These are phyloP conservation scores for Rhizophagus clarus DNA, from an alignment of 192 early-diverging fungal species.

Conservation along the genomic window DNA sequence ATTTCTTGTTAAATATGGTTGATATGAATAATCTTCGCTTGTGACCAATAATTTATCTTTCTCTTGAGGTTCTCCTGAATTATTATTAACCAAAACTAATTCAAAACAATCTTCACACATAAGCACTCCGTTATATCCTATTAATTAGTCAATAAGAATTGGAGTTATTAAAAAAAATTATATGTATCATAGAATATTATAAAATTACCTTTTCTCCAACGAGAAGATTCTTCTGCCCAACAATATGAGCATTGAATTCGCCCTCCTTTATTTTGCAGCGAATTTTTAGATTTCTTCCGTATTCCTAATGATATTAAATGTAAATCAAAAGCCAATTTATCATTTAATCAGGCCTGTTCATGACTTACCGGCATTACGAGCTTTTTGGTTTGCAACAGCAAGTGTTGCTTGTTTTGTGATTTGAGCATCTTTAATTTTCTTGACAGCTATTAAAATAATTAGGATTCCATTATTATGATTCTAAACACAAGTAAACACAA, in stretches of 20 bases:
- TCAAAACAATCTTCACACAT: slow-evolving; percentile 73
- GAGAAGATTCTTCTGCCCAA: slow-evolving; percentile 54
- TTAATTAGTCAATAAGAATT: background rate
- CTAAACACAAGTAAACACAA: slow-evolving; percentile 7
- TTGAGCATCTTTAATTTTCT: slow-evolving; percentile 48
- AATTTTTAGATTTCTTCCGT: slow-evolving; percentile 23
- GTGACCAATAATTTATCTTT: slow-evolving; percentile 54
- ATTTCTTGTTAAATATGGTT: slow-evolving; percentile 65
- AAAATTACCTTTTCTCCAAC: slow-evolving; percentile 62
- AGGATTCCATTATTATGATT: background rate
- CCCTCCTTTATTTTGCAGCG: slow-evolving; percentile 6
- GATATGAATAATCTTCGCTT: slow-evolving; percentile 68
- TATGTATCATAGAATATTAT: background rate
- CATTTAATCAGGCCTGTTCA: background rate
- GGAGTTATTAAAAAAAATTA: background rate
- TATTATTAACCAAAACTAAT: slow-evolving; percentile 52
- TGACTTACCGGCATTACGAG: slow-evolving; percentile 36
- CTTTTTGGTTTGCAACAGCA: slow-evolving; percentile 43
- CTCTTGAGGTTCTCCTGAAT: slow-evolving; percentile 29
- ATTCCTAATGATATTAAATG: slow-evolving; percentile 2
- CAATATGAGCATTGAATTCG: slow-evolving; percentile 61
- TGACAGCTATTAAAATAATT: slow-evolving; percentile 36
- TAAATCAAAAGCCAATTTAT: background rate
- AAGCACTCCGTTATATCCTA: slow-evolving; percentile 70
- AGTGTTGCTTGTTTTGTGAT: slow-evolving; percentile 41